Base-by-base conservation (phyloP, 495 filamentous ascomycete species). In the Aspergillus campestris region DNA sequence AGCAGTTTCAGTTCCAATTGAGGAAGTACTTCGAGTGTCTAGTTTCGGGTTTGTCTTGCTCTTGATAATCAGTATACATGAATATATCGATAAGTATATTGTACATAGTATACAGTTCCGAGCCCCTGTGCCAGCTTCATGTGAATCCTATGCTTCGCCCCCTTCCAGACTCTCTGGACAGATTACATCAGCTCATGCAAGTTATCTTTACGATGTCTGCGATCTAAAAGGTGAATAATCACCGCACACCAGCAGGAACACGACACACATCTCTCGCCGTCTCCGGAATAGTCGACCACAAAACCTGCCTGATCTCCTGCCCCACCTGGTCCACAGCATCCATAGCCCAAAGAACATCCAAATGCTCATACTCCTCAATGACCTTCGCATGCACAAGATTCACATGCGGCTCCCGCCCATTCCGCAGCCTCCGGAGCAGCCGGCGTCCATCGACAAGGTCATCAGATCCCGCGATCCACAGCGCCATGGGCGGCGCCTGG, bases 261-360 rank as follows among this genome's bases (percentile, higher is more conserved):
- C 80, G 71, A 55, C 84, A 88, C 7, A 59, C 29, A 7, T 70
- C 66, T 44, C 79, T 69, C n/a, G 66, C 78, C 13, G 69, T 70
- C 24, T 72, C 67, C 10, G 75, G 65, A 45, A 74, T 72, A 1
- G 77, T 84, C 59, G 78, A 81, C 91, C 91, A 95, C 34, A 98
- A 57, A 27, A 94, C 82, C 57, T 92, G 82, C 29, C 77, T 72
- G 0, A 98, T 70, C 66, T 95, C 92, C 47, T 69, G 75, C 4
- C 87, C 90, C 6, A 96, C 85, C 62, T 90, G 77, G 40, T 94
- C 86, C 14, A 88, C 77, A 0, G 79, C 75, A 60, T 96, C 89
- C 69, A 98, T 88, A 0, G 91, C 91, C 91, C 91, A 98, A 24
- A 98, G 75, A 5, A 96, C 89, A 67, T 98, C 91, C 24, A 98